phyloP scores from a whole-genome alignment of 345 rosid species.

The Orychophragmus violaceus region DNA sequence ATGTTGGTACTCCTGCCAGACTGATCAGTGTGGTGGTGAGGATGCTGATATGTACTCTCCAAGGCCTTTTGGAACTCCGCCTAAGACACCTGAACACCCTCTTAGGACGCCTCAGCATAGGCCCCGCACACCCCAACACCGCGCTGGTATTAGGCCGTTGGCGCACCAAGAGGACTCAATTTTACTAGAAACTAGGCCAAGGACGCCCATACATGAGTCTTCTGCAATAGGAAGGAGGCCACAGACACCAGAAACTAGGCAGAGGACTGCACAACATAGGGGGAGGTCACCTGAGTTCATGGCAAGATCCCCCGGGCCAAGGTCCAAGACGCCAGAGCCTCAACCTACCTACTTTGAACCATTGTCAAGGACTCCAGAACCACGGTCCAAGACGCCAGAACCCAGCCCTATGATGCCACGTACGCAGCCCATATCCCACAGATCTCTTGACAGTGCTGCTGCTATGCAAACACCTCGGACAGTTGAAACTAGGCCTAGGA shows the following conservation, averaged over 20 bases:
- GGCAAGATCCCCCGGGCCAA: conserved; percentile 10
- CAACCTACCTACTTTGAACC: conserved; percentile 22
- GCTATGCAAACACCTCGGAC: background rate
- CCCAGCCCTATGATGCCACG: conserved; percentile 16
- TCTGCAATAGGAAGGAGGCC: conserved; percentile 17
- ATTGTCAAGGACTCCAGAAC: conserved; percentile 2
- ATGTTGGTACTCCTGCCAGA: background rate
- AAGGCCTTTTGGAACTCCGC: conserved; percentile 10
- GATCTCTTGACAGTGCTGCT: conserved; percentile 17
- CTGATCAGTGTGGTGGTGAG: background rate
- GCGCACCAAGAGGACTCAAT: background rate
- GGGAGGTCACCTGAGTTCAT: conserved; percentile 26
- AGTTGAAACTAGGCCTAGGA: conserved; percentile 14
- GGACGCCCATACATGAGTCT: conserved; percentile 19
- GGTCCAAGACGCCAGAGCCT: conserved; percentile 34
- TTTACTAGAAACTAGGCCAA: background rate
- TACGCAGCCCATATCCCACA: conserved; percentile 19
- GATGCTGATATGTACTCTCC: conserved; percentile 21
- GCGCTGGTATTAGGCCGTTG: conserved; percentile 12
- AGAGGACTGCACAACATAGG: conserved; percentile 1
- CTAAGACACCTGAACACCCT: conserved; percentile 27
- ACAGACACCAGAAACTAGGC: conserved; percentile 26
- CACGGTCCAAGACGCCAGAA: conserved; percentile 26
- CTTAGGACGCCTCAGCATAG: conserved; percentile 23
- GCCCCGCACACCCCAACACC: conserved; percentile 21